Percentiles rank a stretch among this genome's conserved stretches.
Conservation (phyloP, 2,329 filamentous ascomycete species). For the Colletotrichum lupini region DNA sequence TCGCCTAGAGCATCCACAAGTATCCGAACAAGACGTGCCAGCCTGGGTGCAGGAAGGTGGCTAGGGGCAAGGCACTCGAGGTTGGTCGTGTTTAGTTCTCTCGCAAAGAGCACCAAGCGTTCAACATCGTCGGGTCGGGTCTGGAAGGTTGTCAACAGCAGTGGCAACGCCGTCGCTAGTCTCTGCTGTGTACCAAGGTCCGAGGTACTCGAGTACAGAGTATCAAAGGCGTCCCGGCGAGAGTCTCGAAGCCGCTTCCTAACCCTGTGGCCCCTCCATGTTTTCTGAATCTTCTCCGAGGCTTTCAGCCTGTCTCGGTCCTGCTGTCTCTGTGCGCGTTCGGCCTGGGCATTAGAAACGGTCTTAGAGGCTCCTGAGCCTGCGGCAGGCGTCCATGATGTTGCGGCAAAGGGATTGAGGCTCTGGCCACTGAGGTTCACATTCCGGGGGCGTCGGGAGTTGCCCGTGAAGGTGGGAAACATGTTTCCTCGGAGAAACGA, state of each 20-base stretch:
- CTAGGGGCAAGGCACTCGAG: constrained; percentile 49
- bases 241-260: constrained; percentile 67
- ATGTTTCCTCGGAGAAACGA: constrained; percentile 59
- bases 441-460: constrained; percentile 84
- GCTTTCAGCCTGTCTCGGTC: constrained; percentile 84
- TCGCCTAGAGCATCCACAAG: constrained; percentile 48
- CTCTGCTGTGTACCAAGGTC: constrained; percentile 48
- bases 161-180: constrained; percentile 53
- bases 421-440: constrained; percentile 93
- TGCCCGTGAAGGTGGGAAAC: constrained; percentile 94
- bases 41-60: constrained; percentile 42
- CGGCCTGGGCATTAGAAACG: constrained; percentile 86
- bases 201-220: constrained; percentile 56
- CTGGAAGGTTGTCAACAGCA: constrained; percentile 64
- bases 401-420: constrained; percentile 80
- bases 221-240: constrained; percentile 73
- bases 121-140: constrained; percentile 55
- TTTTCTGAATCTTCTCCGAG: constrained; percentile 77
- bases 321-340: constrained; percentile 81
- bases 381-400: constrained; percentile 65
- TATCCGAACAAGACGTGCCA: constrained; percentile 49
- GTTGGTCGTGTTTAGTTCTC: constrained; percentile 52
- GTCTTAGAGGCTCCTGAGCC: constrained; percentile 78
- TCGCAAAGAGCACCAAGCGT: constrained; percentile 58
- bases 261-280: constrained; percentile 82